A percentile compares a stretch with the other conserved stretches of the same genome.
Evolutionary conservation across 2,329 filamentous ascomycete genomes (phyloP).

Genomic region (Fusarium caatingaense): DNA sequence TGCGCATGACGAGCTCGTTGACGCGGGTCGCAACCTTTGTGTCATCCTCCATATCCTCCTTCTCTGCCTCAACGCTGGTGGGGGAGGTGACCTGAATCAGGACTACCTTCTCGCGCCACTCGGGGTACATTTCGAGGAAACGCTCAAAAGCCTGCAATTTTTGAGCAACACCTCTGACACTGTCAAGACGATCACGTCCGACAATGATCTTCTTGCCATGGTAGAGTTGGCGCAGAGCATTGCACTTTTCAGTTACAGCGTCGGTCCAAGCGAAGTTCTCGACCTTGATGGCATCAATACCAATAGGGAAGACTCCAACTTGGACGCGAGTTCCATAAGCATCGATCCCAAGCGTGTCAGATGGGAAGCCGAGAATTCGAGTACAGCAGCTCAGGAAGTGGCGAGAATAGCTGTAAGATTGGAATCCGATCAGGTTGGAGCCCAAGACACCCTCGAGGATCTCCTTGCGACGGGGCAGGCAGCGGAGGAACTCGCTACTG

Average conservation of each 20-base stretch:
- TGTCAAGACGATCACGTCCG: slow-evolving; percentile 92
- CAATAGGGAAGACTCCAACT: slow-evolving; percentile 93
- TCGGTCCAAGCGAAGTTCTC: slow-evolving; percentile 79
- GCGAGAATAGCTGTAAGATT: slow-evolving; percentile 93
- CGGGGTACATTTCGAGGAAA: slow-evolving; percentile 89
- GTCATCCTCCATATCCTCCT: slow-evolving; percentile 72
- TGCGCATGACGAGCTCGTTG: slow-evolving; percentile 88
- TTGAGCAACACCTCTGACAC: slow-evolving; percentile 91
- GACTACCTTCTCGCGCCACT: slow-evolving; percentile 93
- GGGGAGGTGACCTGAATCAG: slow-evolving; percentile 95
- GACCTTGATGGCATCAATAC: slow-evolving; percentile 87
- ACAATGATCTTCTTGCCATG: slow-evolving; percentile 95
- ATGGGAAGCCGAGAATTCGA: slow-evolving; percentile 89
- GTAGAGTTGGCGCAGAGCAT: slow-evolving; percentile 80
- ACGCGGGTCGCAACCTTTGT: slow-evolving; percentile 89
- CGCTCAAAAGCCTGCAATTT: slow-evolving; percentile 95
- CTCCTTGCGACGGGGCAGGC: slow-evolving; percentile 88
- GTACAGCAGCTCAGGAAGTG: slow-evolving; percentile 97
- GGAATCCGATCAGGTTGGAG: slow-evolving; percentile 93
- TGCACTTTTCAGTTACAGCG: slow-evolving; percentile 76
- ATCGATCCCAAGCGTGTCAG: slow-evolving; percentile 85
- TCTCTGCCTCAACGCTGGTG: slow-evolving; percentile 81
- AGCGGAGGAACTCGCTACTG: slow-evolving; percentile 94
- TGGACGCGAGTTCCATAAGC: slow-evolving; percentile 90
- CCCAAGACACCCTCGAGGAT: slow-evolving; percentile 90